phyloP scores from a whole-genome alignment of 495 filamentous ascomycete genomes.

The Pyrenopolyporus hunteri region DNA sequence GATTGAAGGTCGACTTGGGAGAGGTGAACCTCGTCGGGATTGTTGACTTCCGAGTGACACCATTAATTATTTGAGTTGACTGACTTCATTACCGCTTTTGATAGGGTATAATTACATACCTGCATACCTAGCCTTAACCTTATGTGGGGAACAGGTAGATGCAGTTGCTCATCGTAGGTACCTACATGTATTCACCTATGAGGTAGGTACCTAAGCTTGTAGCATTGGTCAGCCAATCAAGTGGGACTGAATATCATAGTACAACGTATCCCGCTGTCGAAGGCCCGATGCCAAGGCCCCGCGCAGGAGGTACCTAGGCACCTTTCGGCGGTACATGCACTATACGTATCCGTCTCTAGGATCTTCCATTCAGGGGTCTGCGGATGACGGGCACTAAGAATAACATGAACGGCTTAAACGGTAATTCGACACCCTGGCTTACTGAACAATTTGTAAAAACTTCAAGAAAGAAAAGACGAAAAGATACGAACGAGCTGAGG shows the following conservation, averaged over 20 bases:
- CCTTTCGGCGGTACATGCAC: constrained; percentile 6
- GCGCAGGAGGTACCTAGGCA: no score
- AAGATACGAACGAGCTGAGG: no score
- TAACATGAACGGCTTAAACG: constrained; percentile 2
- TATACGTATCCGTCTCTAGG: not conserved
- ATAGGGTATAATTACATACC: no score
- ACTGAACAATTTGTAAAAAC: constrained; percentile 11
- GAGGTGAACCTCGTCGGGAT: constrained; percentile 15
- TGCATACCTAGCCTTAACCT: constrained; percentile 6
- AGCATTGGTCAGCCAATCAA: not conserved
- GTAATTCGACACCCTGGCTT: constrained; percentile 26
- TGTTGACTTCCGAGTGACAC: constrained; percentile 30
- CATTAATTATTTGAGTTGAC: constrained; percentile 23
- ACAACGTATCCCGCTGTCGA: not conserved
- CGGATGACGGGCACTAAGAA: constrained; percentile 25
- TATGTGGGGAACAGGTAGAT: constrained; percentile 32
- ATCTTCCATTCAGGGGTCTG: constrained; percentile 21
- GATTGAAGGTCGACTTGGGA: constrained; percentile 4
- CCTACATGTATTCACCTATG: no score
- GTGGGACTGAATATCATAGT: not conserved
- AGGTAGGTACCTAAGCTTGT: not conserved
- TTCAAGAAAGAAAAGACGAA: not conserved
- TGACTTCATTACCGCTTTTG: constrained; percentile 12
- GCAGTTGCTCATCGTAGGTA: no score
- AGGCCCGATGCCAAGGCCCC: no score